phyloP scores from a whole-genome alignment of 441 rosid species.

The Pelargonium australe region DNA sequence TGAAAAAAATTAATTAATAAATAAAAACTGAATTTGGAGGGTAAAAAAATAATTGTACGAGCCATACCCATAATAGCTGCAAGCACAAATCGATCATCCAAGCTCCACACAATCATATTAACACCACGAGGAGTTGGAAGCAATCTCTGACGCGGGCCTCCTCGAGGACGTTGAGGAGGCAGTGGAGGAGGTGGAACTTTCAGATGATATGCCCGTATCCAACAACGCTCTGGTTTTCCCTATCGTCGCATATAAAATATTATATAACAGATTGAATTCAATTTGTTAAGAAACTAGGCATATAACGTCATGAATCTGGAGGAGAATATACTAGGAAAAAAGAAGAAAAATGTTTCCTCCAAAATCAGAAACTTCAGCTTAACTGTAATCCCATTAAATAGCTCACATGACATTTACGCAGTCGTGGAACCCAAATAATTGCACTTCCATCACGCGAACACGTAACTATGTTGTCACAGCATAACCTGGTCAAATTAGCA shows the following conservation, averaged over 20 bases:
- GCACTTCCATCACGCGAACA: constrained; percentile 99
- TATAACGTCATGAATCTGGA: constrained; percentile 16
- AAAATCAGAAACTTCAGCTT: constrained; percentile 16
- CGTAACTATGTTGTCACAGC: constrained; percentile 91
- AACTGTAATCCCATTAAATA: constrained; percentile 11
- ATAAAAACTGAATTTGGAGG: neutral
- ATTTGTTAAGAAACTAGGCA: constrained; percentile 5
- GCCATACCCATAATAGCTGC: constrained; percentile 98
- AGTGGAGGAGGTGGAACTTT: constrained; percentile 99
- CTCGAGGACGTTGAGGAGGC: constrained; percentile 95
- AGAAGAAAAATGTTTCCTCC: constrained; percentile 21
- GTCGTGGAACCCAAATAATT: constrained; percentile 93
- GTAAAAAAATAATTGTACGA: constrained; percentile 3
- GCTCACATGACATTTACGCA: constrained; percentile 84
- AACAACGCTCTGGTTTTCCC: constrained; percentile 93
- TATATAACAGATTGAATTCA: constrained; percentile 10
- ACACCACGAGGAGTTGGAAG: constrained; percentile 99
- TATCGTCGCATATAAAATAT: constrained; percentile 26
- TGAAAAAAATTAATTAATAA: no score
- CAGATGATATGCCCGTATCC: constrained; percentile 85
- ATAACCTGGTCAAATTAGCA: constrained; percentile 56
- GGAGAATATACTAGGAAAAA: constrained; percentile 3
- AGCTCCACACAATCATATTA: constrained; percentile 97
- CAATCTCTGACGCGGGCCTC: constrained; percentile 98
- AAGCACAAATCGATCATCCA: constrained; percentile 98